A percentile compares a stretch with the other conserved stretches of the same genome.
phyloP scores from a whole-genome alignment of 1,284 basidiomycete species.

The Trichosporon sp. region DNA sequence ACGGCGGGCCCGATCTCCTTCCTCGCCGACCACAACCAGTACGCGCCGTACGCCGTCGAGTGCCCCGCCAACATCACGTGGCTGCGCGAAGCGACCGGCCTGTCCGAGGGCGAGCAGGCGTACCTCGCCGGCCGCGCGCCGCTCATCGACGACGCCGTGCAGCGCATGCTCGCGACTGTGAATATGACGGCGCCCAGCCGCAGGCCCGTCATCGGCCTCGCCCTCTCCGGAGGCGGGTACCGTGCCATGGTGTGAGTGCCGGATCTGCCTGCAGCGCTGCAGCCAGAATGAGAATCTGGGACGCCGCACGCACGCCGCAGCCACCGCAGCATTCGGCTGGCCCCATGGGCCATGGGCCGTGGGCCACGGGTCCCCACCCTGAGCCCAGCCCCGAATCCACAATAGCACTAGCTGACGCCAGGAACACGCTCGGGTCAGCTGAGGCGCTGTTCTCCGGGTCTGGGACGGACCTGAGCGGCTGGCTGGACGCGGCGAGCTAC shows the following conservation, averaged over 20 bases:
- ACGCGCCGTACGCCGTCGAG: conserved; percentile 41
- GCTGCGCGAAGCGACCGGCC: conserved; percentile 34
- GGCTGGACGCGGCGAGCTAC: conserved; percentile 41
- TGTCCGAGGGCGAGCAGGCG: conserved; percentile 32
- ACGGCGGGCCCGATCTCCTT: neutral
- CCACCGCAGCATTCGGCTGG: too few species aligned
- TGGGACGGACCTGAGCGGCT: conserved; percentile 34
- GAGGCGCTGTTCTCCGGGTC: conserved; percentile 8
- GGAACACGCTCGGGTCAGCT: conserved; percentile 12
- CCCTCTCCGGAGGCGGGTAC: conserved; percentile 52
- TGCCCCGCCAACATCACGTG: conserved; percentile 40
- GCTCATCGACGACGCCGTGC: conserved; percentile 27
- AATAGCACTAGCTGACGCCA: neutral
- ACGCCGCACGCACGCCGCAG: too few species aligned
- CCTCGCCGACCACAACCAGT: conserved; percentile 15
- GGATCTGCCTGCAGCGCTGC: too few species aligned
- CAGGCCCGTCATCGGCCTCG: conserved; percentile 48
- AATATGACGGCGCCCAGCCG: conserved; percentile 35
- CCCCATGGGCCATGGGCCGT: too few species aligned
- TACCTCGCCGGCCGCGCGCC: conserved; percentile 31
- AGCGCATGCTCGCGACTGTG: conserved; percentile 18
- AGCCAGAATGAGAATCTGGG: too few species aligned
- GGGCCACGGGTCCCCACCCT: neutral
- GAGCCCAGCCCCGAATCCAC: neutral
- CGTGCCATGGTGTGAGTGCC: conserved; percentile 48